Evolutionary conservation across 2,329 filamentous ascomycete genomes (phyloP).

Genomic region (Exophiala lecanii-corni): DNA sequence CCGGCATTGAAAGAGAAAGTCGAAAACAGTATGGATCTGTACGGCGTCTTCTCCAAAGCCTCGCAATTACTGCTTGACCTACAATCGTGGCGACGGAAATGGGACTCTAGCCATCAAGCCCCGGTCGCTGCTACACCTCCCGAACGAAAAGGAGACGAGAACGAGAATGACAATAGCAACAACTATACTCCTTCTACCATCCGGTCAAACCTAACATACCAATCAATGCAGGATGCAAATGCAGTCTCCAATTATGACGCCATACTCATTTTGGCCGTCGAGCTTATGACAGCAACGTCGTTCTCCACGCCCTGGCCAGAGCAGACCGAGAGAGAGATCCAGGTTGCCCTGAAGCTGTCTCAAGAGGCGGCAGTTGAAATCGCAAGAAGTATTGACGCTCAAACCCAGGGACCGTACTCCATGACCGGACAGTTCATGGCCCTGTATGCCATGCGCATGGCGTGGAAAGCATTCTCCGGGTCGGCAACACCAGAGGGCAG

Average conservation of each 20-base stretch:
- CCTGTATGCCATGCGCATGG: conserved; percentile 4
- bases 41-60: background rate
- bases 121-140: too few species aligned
- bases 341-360: too few species aligned
- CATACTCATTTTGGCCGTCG: background rate
- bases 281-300: background rate
- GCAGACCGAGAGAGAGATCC: too few species aligned
- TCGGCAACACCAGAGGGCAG: background rate
- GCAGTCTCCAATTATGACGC: background rate
- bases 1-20: background rate
- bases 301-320: background rate
- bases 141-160: background rate
- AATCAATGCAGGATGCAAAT: background rate
- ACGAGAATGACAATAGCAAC: too few species aligned
- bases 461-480: conserved; percentile 4
- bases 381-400: background rate
- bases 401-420: background rate
- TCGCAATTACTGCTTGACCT: background rate
- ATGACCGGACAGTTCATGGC: conserved; percentile 2
- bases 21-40: background rate
- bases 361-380: conserved; percentile 1
- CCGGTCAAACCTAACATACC: background rate
- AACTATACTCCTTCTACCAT: too few species aligned
- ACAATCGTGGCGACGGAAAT: background rate
- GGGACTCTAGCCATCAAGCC: background rate